Conservation (phyloP, 192 early-diverging fungal genomes). For the Allomyces macrogynus region DNA sequence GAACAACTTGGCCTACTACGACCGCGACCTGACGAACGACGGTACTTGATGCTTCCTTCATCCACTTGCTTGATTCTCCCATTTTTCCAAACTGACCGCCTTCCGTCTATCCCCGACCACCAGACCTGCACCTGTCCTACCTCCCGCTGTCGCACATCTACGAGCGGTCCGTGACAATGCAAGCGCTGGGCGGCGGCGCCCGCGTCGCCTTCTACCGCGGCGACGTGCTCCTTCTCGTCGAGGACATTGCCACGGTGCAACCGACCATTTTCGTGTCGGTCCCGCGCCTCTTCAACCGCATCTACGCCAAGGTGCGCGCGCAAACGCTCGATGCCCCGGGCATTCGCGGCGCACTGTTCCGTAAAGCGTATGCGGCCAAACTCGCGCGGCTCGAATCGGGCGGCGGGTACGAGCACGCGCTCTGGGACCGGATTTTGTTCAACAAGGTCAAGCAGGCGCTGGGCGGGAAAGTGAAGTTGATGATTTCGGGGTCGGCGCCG, state of each 20-base stretch:
- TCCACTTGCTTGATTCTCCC: no score
- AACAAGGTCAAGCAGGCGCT: slow-evolving; percentile 56
- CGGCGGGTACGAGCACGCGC: slow-evolving; percentile 44
- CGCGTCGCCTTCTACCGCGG: slow-evolving; percentile 60
- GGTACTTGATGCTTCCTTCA: slow-evolving; percentile 11
- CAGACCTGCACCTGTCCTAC: slow-evolving; percentile 35
- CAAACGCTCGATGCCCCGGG: slow-evolving; percentile 38
- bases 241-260: slow-evolving; percentile 57
- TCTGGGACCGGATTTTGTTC: slow-evolving; percentile 84
- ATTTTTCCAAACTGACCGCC: no score
- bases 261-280: slow-evolving; percentile 70
- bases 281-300: slow-evolving; percentile 70
- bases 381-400: slow-evolving; percentile 34
- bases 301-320: slow-evolving; percentile 58
- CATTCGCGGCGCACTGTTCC: slow-evolving; percentile 28
- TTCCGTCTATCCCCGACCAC: slow-evolving; percentile 11
- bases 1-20: background rate
- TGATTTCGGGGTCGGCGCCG: slow-evolving; percentile 49
- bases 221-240: slow-evolving; percentile 46
- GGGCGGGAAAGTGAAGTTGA: slow-evolving; percentile 49
- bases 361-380: slow-evolving; percentile 32
- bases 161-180: slow-evolving; percentile 41
- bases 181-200: slow-evolving; percentile 30
- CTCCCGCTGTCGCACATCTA: slow-evolving; percentile 77
- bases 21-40: background rate